Conservation (phyloP, 352 stramenopile genomes). For the Pythium phragmitis region DNA sequence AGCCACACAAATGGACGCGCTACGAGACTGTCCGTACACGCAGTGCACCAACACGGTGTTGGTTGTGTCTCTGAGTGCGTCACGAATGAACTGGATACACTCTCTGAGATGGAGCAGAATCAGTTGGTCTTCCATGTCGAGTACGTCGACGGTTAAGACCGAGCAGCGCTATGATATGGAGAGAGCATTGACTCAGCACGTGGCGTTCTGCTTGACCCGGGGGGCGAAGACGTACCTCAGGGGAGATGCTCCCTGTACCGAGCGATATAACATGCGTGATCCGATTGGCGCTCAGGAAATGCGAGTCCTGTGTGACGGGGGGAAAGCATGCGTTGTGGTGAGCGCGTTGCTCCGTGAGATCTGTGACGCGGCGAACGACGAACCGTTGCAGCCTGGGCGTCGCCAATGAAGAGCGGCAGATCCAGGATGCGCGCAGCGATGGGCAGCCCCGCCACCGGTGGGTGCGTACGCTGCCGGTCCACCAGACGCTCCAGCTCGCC, state of each 20-base stretch:
- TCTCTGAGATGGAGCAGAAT: conserved; percentile 59
- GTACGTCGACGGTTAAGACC: conserved; percentile 55
- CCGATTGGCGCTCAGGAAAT: conserved; percentile 40
- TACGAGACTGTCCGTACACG: conserved; percentile 79
- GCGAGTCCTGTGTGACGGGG: conserved; percentile 27
- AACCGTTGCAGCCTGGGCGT: conserved; percentile 51
- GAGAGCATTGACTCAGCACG: not conserved
- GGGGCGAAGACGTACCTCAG: conserved; percentile 28
- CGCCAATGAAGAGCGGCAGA: conserved; percentile 56
- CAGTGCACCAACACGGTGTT: conserved; percentile 63
- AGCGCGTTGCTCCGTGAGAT: not conserved
- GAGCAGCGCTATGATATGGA: conserved; percentile 28
- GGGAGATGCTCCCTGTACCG: conserved; percentile 53
- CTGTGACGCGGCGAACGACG: not conserved
- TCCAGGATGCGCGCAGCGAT: conserved; percentile 43
- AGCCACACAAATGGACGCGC: conserved; percentile 67
- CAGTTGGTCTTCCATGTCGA: conserved; percentile 78
- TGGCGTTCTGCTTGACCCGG: not conserved
- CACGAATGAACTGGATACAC: conserved; percentile 35
- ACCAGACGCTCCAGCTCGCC: conserved; percentile 32
- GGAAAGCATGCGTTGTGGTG: not conserved
- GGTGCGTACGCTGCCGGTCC: conserved; percentile 46
- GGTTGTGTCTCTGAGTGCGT: not conserved
- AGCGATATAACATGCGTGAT: conserved; percentile 60
- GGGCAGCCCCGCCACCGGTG: conserved; percentile 42